phyloP scores from a whole-genome alignment of 352 stramenopile genomes.

The Aphanomyces stellatus region DNA sequence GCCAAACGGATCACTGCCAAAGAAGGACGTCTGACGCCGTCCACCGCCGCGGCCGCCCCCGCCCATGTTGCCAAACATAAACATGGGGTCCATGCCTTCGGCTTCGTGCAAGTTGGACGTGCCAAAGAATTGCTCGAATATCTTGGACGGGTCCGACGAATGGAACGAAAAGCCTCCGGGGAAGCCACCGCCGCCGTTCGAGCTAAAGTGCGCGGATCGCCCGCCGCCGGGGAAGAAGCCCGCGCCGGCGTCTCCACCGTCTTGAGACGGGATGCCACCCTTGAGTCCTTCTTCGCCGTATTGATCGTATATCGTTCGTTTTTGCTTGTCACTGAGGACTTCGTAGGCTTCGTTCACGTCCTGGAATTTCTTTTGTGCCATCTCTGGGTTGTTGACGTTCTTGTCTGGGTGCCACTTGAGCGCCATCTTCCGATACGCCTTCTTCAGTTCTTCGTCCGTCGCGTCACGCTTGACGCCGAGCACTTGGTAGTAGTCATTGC shows the following conservation, averaged over 20 bases:
- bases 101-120: slow-evolving; percentile 73
- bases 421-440: slow-evolving; percentile 84
- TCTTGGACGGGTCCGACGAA: slow-evolving; percentile 74
- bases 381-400: slow-evolving; percentile 82
- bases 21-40: slow-evolving; percentile 23
- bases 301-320: slow-evolving; percentile 88
- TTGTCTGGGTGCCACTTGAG: slow-evolving; percentile 92
- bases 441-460: slow-evolving; percentile 71
- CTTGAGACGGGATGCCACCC: slow-evolving; percentile 28
- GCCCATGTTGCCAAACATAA: slow-evolving; percentile 41
- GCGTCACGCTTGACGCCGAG: slow-evolving; percentile 58
- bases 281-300: slow-evolving; percentile 89
- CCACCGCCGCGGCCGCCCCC: slow-evolving; percentile 24
- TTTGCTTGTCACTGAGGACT: slow-evolving; percentile 90
- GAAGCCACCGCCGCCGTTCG: slow-evolving; percentile 26
- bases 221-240: slow-evolving; percentile 22
- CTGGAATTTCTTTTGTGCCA: slow-evolving; percentile 87
- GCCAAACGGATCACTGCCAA: slow-evolving; percentile 28
- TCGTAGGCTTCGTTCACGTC: slow-evolving; percentile 90
- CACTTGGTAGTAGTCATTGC: slow-evolving; percentile 80
- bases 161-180: slow-evolving; percentile 54
- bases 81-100: slow-evolving; percentile 60
- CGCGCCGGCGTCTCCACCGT: slow-evolving; percentile 22
- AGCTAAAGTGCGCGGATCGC: slow-evolving; percentile 16
- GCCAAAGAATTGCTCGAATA: slow-evolving; percentile 88